A percentile compares a stretch with the other conserved stretches of the same genome.
Evolutionary conservation across 73 alveolate species (phyloP).

Genomic region (Uronychia binucleata): DNA sequence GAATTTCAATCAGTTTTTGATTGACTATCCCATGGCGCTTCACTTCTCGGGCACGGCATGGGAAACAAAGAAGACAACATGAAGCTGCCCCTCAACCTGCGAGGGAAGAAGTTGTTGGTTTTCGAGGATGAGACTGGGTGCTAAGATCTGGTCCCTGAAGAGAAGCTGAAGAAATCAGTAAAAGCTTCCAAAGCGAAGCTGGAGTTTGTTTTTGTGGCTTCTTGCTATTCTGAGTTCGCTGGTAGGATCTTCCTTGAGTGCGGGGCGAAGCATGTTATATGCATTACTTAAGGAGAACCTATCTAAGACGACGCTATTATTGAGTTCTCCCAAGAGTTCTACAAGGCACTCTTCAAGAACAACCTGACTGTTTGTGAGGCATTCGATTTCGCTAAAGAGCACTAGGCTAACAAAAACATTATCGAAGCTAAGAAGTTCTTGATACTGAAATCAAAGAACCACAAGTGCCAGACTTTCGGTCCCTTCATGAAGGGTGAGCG

Average conservation of each 20-base stretch:
- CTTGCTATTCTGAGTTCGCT: constrained; percentile 61
- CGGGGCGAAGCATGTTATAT: constrained; percentile 74
- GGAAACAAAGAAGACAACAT: constrained; percentile 2
- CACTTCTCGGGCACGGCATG: constrained; percentile 42
- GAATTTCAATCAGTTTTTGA: no score
- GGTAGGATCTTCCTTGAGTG: constrained; percentile 61
- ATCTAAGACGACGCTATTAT: constrained; percentile 58
- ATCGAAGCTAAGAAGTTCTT: constrained; percentile 50
- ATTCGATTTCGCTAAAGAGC: constrained; percentile 48
- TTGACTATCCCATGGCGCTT: constrained; percentile 46
- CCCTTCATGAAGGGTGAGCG: constrained; percentile 34
- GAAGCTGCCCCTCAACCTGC: constrained; percentile 6
- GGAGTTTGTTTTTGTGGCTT: constrained; percentile 68
- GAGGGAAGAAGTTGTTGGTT: constrained; percentile 35
- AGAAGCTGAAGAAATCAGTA: constrained; percentile 41
- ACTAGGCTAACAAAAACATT: constrained; percentile 26
- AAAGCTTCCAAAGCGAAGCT: constrained; percentile 31
- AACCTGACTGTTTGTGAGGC: constrained; percentile 60
- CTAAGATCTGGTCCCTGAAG: constrained; percentile 49
- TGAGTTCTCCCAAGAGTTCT: constrained; percentile 39
- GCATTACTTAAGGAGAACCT: constrained; percentile 32
- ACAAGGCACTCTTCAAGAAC: constrained; percentile 51
- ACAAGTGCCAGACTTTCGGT: constrained; percentile 41
- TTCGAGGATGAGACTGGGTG: constrained; percentile 66
- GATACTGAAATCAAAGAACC: constrained; percentile 28